Percentiles rank a stretch among this genome's conserved stretches.
phyloP scores from a whole-genome alignment of 108 stramenopile genomes.

The Asterionellopsis glacialis region DNA sequence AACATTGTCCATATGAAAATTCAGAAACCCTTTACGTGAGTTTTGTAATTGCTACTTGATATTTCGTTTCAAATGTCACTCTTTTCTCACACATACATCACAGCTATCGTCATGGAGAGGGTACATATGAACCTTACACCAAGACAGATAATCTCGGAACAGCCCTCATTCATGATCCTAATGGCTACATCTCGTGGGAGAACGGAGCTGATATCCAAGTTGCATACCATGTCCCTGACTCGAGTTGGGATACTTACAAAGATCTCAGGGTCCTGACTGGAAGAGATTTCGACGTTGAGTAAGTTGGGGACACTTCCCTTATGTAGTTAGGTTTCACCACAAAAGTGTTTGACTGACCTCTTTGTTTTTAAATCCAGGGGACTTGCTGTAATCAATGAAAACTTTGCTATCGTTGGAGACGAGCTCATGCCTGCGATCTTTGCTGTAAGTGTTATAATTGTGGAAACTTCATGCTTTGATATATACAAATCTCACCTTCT shows the following conservation, averaged over 20 bases:
- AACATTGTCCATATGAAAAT: constrained; percentile 36
- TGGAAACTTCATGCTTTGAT: no score
- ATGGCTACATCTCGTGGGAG: constrained; percentile 30
- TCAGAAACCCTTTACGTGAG: constrained; percentile 42
- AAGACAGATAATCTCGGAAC: constrained; percentile 19
- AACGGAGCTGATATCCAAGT: constrained; percentile 40
- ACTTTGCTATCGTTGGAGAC: constrained; percentile 30
- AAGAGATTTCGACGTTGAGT: constrained; percentile 37
- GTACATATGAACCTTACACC: constrained; percentile 34
- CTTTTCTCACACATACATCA: no score
- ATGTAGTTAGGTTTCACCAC: neutral
- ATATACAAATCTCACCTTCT: no score
- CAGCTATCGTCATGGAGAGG: constrained; percentile 34
- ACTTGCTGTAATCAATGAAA: constrained; percentile 30
- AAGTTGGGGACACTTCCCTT: no score
- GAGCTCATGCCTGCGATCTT: constrained; percentile 40
- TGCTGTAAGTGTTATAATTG: no score
- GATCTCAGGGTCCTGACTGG: constrained; percentile 29
- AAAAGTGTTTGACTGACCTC: neutral
- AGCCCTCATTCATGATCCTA: constrained; percentile 27
- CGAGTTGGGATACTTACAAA: constrained; percentile 29
- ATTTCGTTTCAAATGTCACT: no score
- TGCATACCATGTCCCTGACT: constrained; percentile 21
- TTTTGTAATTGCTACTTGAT: no score
- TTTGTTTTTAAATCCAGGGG: no score